Evolutionary conservation across 2,329 filamentous ascomycete genomes (phyloP), one percentile per base, ranked within the genome.

Genomic region (Nemania sp.): DNA sequence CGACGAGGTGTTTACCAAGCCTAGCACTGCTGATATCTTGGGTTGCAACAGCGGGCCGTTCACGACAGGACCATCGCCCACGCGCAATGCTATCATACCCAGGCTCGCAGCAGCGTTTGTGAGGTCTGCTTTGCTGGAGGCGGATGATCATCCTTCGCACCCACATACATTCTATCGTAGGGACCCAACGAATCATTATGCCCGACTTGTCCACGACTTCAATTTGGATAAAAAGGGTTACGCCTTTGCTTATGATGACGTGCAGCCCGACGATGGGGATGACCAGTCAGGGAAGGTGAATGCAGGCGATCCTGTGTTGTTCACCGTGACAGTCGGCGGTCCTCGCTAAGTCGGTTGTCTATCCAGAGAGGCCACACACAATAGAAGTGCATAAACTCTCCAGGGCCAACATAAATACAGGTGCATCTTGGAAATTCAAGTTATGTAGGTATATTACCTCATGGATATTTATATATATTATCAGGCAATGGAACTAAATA

Each of bases 1-100:
- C 41, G 70, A 71, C 10, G 81, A 83, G 71, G 38, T 49, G 1
- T 93, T 92, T 76, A 66, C 75, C 1, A 82, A 85, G 66, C 90
- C 90, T 0, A 84, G 80, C 1, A 87, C 87, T 1, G 80, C 80
- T 13, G 90, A 93, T 77, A 90, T 93, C 69, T 88, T 92, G 75
- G 86, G 85, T 41, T 92, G 89, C 79, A 89, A 86, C 72, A 88
- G 85, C 1, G 89, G 89, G 0, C 88, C 89, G 0, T 91, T 91
- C 71, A 80, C 82, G 7, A 82, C 78, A 7, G 80, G 71, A 74
- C 81, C 53, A 74, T 85, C 67, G 60, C 68, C 76, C 24, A 75
- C 65, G 74, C 83, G 75, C 56, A 83, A 75, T 79, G 80, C 80
- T 22, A 80, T 83, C 60, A 83, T 72, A 85, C 90, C 80, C 35